Percentiles rank a stretch among this genome's conserved stretches.
These are phyloP conservation scores for Suillus ampliporus DNA, from an alignment of 768 basidiomycete genomes.

Conservation along the genomic window DNA sequence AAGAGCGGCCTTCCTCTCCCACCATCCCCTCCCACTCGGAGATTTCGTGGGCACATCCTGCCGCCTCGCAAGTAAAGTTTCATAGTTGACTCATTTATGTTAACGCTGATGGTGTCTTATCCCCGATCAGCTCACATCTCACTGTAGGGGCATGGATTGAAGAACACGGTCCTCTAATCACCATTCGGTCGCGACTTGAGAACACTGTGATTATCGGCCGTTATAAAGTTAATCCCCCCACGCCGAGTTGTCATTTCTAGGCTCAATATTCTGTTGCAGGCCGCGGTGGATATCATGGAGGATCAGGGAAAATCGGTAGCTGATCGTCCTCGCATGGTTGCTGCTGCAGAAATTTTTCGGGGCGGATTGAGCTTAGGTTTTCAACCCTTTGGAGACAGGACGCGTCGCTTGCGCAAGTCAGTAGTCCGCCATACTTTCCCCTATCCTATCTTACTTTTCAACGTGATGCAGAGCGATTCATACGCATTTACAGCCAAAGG, in stretches of 20 bases:
- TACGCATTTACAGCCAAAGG: no score
- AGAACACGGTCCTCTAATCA: constrained; percentile 29
- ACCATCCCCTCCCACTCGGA: constrained; percentile 17
- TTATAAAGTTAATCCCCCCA: constrained; percentile 20
- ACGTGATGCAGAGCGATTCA: no score
- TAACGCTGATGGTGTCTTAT: no score
- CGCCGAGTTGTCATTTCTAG: no score
- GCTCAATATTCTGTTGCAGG: constrained; percentile 16
- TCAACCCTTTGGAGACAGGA: constrained; percentile 55
- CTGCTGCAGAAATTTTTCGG: constrained; percentile 60
- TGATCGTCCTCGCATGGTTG: constrained; percentile 56
- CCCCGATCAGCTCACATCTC: no score
- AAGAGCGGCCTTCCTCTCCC: no score
- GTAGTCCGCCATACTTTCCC: not conserved
- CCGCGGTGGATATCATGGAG: constrained; percentile 63
- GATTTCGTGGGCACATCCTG: no score
- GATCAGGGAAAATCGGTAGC: constrained; percentile 56
- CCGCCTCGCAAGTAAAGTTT: no score
- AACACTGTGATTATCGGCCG: constrained; percentile 33
- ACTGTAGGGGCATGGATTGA: constrained; percentile 22
- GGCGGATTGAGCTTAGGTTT: constrained; percentile 63
- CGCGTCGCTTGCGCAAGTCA: constrained; percentile 61
- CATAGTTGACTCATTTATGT: no score
- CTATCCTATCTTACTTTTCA: no score
- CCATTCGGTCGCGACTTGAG: constrained; percentile 25